Conservation (phyloP, 140 eudicot genomes). For the Artemisia princeps region DNA sequence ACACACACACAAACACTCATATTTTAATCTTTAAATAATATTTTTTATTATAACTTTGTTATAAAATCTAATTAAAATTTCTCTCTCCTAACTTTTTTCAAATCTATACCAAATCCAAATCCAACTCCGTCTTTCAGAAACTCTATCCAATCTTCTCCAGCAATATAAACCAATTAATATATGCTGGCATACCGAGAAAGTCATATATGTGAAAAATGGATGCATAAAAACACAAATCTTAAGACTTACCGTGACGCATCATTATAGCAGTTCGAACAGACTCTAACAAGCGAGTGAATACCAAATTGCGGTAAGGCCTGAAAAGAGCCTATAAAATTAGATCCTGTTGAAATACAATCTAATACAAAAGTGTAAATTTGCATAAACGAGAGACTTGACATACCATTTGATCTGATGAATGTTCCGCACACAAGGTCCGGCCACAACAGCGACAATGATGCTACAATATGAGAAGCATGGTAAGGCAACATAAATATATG, state of each 20-base stretch:
- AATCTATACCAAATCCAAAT: too few relatives aligned
- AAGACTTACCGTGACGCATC: conserved; percentile 56
- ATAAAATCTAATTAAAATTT: too few relatives aligned
- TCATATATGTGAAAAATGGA: conserved; percentile 9
- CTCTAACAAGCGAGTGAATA: conserved; percentile 71
- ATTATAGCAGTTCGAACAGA: conserved; percentile 80
- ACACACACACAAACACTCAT: too few relatives aligned
- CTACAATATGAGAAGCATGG: conserved; percentile 37
- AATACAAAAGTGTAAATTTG: conserved; percentile 5
- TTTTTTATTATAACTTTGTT: too few relatives aligned
- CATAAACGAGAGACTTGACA: conserved; percentile 10
- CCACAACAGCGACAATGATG: conserved; percentile 98
- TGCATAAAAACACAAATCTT: conserved; percentile 7
- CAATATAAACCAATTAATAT: background rate
- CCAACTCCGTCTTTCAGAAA: too few relatives aligned
- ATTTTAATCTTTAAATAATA: too few relatives aligned
- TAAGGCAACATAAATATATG: conserved; percentile 18
- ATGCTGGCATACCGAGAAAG: conserved; percentile 9
- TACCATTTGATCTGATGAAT: conserved; percentile 88
- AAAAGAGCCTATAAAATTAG: conserved; percentile 13
- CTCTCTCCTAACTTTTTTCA: too few relatives aligned
- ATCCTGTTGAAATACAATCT: too few relatives aligned
- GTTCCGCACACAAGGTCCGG: conserved; percentile 92
- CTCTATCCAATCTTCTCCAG: background rate
- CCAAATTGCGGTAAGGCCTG: conserved; percentile 96